phyloP scores from a whole-genome alignment of 192 early-diverging fungal species.

The Lobulomyces angularis region DNA sequence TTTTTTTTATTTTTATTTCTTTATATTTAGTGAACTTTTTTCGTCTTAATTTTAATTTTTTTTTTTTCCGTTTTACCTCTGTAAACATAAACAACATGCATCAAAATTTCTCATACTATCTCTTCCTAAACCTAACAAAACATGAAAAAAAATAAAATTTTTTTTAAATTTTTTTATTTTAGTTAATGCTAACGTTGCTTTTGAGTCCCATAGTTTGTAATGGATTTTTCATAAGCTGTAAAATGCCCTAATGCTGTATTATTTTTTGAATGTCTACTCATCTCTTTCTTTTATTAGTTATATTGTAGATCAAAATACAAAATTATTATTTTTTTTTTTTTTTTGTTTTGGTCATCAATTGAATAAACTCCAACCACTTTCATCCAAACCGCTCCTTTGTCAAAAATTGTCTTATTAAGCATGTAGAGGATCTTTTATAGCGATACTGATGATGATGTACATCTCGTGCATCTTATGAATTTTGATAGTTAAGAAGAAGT shows the following conservation, averaged over 20 bases:
- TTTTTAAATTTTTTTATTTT: slow-evolving; percentile 8
- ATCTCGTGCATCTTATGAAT: too few relatives aligned
- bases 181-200: slow-evolving; percentile 32
- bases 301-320: too few relatives aligned
- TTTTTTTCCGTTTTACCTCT: slow-evolving; percentile 57
- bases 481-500: too few relatives aligned
- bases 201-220: slow-evolving; percentile 83
- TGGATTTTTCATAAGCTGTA: slow-evolving; percentile 76
- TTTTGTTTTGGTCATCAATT: too few relatives aligned
- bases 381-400: too few relatives aligned
- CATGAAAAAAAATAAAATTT: neutral
- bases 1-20: neutral
- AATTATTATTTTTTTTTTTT: too few relatives aligned
- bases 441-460: too few relatives aligned
- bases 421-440: too few relatives aligned
- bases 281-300: too few relatives aligned
- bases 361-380: too few relatives aligned
- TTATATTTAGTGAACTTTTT: slow-evolving; percentile 10
- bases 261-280: slow-evolving; percentile 91
- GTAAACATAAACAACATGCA: slow-evolving; percentile 79
- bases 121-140: slow-evolving; percentile 61
- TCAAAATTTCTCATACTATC: slow-evolving; percentile 76
- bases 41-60: slow-evolving; percentile 31
- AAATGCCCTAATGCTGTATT: slow-evolving; percentile 83
- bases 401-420: too few relatives aligned